Conservation (phyloP, 768 basidiomycete genomes). For the Inosperma sp. region DNA sequence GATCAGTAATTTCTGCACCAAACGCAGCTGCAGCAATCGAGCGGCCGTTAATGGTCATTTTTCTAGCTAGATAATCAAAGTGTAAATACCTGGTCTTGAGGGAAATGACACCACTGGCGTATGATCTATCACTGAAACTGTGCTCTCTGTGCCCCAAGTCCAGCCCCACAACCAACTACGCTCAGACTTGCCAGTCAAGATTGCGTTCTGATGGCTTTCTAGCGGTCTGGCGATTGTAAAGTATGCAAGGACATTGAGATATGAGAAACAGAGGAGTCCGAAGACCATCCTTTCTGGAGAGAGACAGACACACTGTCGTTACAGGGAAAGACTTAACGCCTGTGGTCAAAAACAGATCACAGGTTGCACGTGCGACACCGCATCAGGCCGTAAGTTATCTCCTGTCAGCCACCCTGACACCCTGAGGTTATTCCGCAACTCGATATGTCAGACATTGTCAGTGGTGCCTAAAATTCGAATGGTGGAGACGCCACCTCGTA, state of each 20-base stretch:
- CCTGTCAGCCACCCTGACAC: too few relatives aligned
- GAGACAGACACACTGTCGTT: background rate
- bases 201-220: constrained; percentile 22
- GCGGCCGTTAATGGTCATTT: background rate
- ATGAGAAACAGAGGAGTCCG: constrained; percentile 28
- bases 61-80: constrained; percentile 2
- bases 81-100: constrained; percentile 51
- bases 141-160: constrained; percentile 65
- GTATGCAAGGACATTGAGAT: constrained; percentile 21
- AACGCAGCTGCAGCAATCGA: constrained; percentile 54
- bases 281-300: constrained; percentile 24
- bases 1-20: constrained; percentile 65
- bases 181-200: constrained; percentile 44
- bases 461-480: too few relatives aligned
- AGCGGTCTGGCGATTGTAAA: constrained; percentile 31
- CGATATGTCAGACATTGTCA: too few relatives aligned
- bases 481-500: too few relatives aligned
- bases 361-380: too few relatives aligned
- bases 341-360: background rate
- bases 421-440: too few relatives aligned
- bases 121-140: constrained; percentile 74
- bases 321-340: background rate
- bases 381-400: too few relatives aligned
- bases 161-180: constrained; percentile 56
- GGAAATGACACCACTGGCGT: constrained; percentile 65